Base-by-base conservation (phyloP, 2,329 filamentous ascomycete genomes). In the Aureobasidium vineae region DNA sequence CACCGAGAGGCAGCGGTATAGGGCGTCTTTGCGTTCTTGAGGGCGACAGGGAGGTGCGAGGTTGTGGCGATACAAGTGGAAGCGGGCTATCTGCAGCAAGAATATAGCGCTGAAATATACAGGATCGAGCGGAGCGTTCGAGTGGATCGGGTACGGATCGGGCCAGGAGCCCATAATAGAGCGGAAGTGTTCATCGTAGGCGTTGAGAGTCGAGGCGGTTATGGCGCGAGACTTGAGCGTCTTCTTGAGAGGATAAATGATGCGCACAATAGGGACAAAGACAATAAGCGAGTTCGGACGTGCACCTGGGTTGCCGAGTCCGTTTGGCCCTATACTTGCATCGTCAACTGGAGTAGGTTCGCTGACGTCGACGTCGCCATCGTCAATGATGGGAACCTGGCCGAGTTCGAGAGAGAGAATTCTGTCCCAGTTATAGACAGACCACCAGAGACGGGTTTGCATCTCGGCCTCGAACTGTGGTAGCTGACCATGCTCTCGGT, bases 381-480 rank as follows among this genome's bases (percentile, higher is more conserved):
- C 94, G 73, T 93, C 85, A 73, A 98, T 96, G 70, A 93, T 79
- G 66, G 90, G 85, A 0, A 94, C 92, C 60, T 90, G 87, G 10
- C 91, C 90, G 40, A 92, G 83, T 74, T 97, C 93, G 15, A 96
- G 81, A 0, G 92, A 88, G 59, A 96, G 80, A 31, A 90, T 84
- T 69, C 87, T 87, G 78, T 99, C 95, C 79, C 93, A 87, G 52
- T 92, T 86, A 77, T 98, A 98, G 66, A 97, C 86, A 16, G 91
- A 87, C 92, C 95, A 99, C 94, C 94, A 99, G 2, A 95, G 86
- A 65, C 93, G 85, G 68, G 90, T 87, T 65, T 93, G 87, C 86
- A 94, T 92, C 77, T 98, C 94, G 13, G 86, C 86, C 72, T 97
- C 92, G 16, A 96, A 81, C 1, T 87, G 83, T 2, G 90, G 84